Evolutionary conservation across 148 eudicot genomes (phyloP).

Genomic region (Nyssa sinensis): DNA sequence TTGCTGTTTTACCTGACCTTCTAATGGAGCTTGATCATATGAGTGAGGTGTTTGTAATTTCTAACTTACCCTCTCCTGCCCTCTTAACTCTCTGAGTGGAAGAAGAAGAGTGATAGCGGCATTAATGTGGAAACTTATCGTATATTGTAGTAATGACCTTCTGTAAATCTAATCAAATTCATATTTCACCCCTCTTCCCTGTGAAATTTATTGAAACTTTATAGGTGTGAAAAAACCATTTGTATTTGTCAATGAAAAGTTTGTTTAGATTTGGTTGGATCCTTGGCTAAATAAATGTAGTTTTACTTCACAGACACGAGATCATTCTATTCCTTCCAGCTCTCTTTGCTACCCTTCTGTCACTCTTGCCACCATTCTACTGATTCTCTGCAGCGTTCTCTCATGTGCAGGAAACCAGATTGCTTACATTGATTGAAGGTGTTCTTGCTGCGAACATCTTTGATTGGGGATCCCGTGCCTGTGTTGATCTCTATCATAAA

Average conservation of each 20-base stretch:
- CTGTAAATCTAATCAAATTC: background rate
- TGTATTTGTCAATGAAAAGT: background rate
- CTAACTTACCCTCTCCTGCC: background rate
- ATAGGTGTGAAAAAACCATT: background rate
- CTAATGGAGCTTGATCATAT: constrained; percentile 84
- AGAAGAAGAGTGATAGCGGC: background rate
- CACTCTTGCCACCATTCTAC: background rate
- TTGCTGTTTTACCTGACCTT: constrained; percentile 92
- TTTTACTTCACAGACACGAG: background rate
- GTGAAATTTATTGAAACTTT: background rate
- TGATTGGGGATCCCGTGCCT: constrained; percentile 99
- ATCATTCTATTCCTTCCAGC: background rate
- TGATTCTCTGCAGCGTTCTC: constrained; percentile 12
- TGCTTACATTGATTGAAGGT: constrained; percentile 86
- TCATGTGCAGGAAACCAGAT: constrained; percentile 62
- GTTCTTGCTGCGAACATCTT: constrained; percentile 98
- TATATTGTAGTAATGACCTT: background rate
- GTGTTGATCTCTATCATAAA: constrained; percentile 96
- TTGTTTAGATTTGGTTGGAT: too few species aligned
- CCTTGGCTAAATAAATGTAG: too few species aligned
- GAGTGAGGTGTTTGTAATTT: constrained; percentile 57
- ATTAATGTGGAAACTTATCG: background rate
- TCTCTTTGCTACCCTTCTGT: background rate
- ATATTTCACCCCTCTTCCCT: background rate
- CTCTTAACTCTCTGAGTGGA: background rate